Conservation (phyloP, 305 asterid genomes). For the Fraxinus greggii region DNA sequence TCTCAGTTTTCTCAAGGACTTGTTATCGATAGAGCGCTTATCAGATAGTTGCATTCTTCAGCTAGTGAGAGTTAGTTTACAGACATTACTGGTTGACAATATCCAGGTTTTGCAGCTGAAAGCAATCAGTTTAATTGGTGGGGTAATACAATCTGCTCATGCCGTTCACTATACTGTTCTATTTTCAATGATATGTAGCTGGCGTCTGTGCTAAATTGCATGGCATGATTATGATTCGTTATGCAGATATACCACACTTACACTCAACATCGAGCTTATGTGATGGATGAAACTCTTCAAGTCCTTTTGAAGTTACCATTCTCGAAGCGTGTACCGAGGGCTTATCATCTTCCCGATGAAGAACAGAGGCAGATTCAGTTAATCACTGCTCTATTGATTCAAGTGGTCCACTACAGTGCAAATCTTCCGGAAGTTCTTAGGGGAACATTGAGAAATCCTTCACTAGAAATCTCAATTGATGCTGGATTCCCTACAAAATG, state of each 20-base stretch:
- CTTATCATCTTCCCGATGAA: conserved; percentile 97
- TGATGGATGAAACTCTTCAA: conserved; percentile 97
- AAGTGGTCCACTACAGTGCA: conserved; percentile 87
- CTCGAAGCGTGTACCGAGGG: conserved; percentile 84
- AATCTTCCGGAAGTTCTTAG: conserved; percentile 82
- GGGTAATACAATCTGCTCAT: conserved; percentile 58
- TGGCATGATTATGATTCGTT: conserved; percentile 18
- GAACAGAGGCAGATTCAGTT: conserved; percentile 96
- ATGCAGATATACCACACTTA: conserved; percentile 76
- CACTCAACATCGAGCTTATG: conserved; percentile 75
- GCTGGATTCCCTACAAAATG: conserved; percentile 79
- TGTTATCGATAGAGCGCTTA: conserved; percentile 79
- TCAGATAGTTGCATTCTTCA: conserved; percentile 96
- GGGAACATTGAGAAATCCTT: conserved; percentile 58
- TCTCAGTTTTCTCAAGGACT: conserved; percentile 80
- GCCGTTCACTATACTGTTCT: conserved; percentile 28
- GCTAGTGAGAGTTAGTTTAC: conserved; percentile 85
- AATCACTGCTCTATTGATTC: conserved; percentile 80
- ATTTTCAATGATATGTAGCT: conserved; percentile 22
- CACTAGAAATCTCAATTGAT: conserved; percentile 64
- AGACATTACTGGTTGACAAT: conserved; percentile 88
- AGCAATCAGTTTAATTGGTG: conserved; percentile 89
- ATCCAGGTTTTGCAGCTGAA: conserved; percentile 93
- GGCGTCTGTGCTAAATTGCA: conserved; percentile 29
- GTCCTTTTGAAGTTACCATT: conserved; percentile 84